Base-by-base conservation (phyloP, 495 filamentous ascomycete genomes). In the Aspergillus incahuasiensis region DNA sequence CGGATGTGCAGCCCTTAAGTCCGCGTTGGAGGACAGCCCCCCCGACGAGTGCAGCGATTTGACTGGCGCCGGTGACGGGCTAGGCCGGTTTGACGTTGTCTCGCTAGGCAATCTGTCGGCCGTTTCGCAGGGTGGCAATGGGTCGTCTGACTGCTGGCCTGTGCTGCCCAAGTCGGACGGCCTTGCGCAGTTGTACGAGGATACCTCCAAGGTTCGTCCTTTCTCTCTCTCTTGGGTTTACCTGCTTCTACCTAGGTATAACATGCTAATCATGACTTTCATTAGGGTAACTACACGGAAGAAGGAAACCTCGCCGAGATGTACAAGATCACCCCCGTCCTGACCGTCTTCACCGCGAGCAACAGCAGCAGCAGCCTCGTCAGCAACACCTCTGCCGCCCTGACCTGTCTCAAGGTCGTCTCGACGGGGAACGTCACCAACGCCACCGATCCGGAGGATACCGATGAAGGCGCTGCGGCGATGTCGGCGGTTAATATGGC, bases 391-490 rank as follows among this genome's bases (percentile, higher is more conserved):
- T 44, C 53, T 18, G 42, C 54, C 1, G 42, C 56, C 34, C 35
- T 57, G 24, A 56, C 58, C 20, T 61, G 58, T 25, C 44, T 57
- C 16, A 61, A 61, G 25, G 54, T 57, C n/a, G 49, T 61, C 12
- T 54, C 48, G 3, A 50, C 50, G 2, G 19, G 6, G 13, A 38
- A 52, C 13, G 11, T 42, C 20, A 53, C 15, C 15, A 42, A 52
- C 13, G 11, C 48, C 20, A 53, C 15, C 9, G 12, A 18, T 47
- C 12, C 43, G 12, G 16, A 9, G 6, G 41, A 44, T 22, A 44
- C 41, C 22, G 21, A 13, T 5, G 15, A 12, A 15, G 20, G 13
- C 15, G 43, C 21, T 25, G 43, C 43, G 8, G 1, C 43, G 11
- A 5, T 46, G 20, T 28, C 21, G 1, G 22, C 20, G 15, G 20